Evolutionary conservation across 192 early-diverging fungal genomes (phyloP).

Genomic region (Entrophospora sp.): DNA sequence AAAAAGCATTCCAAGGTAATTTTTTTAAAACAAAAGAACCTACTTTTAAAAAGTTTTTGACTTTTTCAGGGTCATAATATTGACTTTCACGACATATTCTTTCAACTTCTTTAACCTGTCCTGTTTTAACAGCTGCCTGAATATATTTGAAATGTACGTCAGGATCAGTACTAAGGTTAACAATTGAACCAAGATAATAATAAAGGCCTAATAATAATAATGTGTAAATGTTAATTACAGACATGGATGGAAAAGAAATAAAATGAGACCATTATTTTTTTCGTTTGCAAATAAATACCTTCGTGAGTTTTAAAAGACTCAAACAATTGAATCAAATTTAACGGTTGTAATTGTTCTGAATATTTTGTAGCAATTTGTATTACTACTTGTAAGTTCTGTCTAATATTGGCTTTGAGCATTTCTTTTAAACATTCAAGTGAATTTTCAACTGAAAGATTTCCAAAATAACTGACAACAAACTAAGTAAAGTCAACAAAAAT

Average conservation of each 20-base stretch:
- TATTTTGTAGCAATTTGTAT: slow-evolving; percentile 96
- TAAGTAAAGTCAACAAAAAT: not conserved
- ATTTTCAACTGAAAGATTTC: slow-evolving; percentile 90
- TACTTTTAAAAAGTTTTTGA: slow-evolving; percentile 96
- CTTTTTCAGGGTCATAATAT: slow-evolving; percentile 94
- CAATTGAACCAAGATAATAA: slow-evolving; percentile 93
- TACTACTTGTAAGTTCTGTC: slow-evolving; percentile 93
- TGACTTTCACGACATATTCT: slow-evolving; percentile 94
- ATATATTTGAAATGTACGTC: slow-evolving; percentile 99
- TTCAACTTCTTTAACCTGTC: slow-evolving; percentile 96
- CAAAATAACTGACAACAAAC: slow-evolving; percentile 95
- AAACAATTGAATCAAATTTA: slow-evolving; percentile 84
- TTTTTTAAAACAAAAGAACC: not conserved
- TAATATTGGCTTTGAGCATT: slow-evolving; percentile 84
- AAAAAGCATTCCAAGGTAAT: not conserved
- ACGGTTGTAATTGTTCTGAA: slow-evolving; percentile 85
- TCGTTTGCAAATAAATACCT: slow-evolving; percentile 35
- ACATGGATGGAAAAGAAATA: too few relatives aligned
- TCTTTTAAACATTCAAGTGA: slow-evolving; percentile 90
- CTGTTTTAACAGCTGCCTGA: slow-evolving; percentile 85
- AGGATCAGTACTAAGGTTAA: slow-evolving; percentile 90
- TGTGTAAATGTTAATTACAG: too few relatives aligned
- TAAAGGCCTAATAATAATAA: slow-evolving; percentile 72
- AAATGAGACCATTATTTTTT: too few relatives aligned
- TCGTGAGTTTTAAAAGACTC: slow-evolving; percentile 88